Evolutionary conservation across 129 eudicot species (phyloP), one percentile per base, ranked within the genome.

Genomic region (Deinandra increscens): DNA sequence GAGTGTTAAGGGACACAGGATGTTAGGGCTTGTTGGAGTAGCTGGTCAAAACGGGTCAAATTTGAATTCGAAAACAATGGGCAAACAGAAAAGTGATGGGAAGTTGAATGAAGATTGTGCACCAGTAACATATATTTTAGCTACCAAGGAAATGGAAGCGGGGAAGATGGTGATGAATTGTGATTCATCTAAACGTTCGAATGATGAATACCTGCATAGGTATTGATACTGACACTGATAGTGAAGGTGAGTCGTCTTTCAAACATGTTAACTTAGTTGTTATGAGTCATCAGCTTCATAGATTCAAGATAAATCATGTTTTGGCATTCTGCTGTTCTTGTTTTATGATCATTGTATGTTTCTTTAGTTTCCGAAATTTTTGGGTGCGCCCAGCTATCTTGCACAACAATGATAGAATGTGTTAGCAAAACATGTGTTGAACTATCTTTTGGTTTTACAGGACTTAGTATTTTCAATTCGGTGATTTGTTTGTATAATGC

Each of bases 121-220:
- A 18, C 83, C 87, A 49, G 68, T 85, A 61, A 76, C 77, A 70
- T 82, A 85, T 74, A 77, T 82, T 45, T 65, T 85, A 77, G 91
- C 91, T 60, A 80, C 83, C 20, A 75, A 85, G 18, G 73, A 68
- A 20, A 26, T 85, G 87, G 41, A 76, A 82, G 72, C 70, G 6
- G 87, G 87, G 15, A 61, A 55, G 45, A 80, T 85, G 83, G 87
- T 85, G 83, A 85, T 85, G 91, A 85, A 82, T 66, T 70, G 75
- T 39, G 81, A 69, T 64, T 61, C 55, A 29, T 61, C 79, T 18
- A 80, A 56, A 63, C 64, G 55, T 13, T 60, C 75, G 60, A 69
- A 50, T 20, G 64, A 69, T 9, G 65, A 69, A 8, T 61, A 69
- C 2, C 41, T 74, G 13, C 42, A 64, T 64, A 46, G 51, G 39